Base-by-base conservation (phyloP, 495 filamentous ascomycete species). In the Aspergillus funiculosus region DNA sequence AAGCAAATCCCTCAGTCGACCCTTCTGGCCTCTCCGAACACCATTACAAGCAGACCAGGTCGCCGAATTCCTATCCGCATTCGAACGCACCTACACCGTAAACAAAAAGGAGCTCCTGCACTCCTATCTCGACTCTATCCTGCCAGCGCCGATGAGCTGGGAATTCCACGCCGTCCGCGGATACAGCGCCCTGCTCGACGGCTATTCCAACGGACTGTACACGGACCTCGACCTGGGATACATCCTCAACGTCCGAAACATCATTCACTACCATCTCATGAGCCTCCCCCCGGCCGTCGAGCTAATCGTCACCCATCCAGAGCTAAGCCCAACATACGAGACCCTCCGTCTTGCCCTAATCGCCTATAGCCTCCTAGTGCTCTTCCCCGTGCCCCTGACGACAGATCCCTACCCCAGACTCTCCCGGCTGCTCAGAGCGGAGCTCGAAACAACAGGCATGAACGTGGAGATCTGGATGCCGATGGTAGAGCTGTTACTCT, bases 381-480 rank as follows among this genome's bases (percentile, higher is more conserved):
- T 41, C 4, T 41, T 41, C 14, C 39, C 39, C 15, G 22, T 28
- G 0, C 39, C 39, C 2, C 14, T 41, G n/a, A 10, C 18, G 7
- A 41, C 26, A 2, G 39, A 41, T 22, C 39, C 39, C 5, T 28
- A 41, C 14, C 39, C 39, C 5, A n/a, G 25, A 15, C 24, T 41
- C 25, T 22, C 26, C 8, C 7, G 19, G 6, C 26, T 28, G 6
- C 24, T 41, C 2, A 22, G 39, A 28, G 17, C n/a, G 8, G 39
- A 41, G 15, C 39, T 41, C 2, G 39, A 41, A 7, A 15, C 15
- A 6, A 20, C 26, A 10, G n/a, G 11, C 14, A 11, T 28, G 39
- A 29, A 18, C 39, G 5, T 41, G n/a, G 26, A 41, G 10, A 41
- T 41, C 14, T 28, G 39, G 39, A 29, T 41, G 39, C 25, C 26